Evolutionary conservation across 306 rosid species (phyloP), one percentile per base, ranked within the genome.

Genomic region (Vigna trinervia): DNA sequence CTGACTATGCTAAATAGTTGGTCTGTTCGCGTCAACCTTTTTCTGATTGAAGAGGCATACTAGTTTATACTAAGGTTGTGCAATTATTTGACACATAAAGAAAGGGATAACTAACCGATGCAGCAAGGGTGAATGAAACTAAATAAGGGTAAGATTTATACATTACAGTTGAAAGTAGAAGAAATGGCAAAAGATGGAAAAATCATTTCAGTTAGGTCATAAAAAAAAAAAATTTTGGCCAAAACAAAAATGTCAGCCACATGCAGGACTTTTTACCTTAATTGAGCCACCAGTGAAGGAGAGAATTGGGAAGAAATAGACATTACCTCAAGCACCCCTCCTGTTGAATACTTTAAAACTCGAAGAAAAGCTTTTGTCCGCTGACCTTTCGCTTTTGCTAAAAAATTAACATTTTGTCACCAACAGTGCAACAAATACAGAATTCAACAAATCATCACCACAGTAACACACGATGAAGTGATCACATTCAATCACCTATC

Each of bases 321-420:
- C 22, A 71, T 79, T 82, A 95, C 99, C 97, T 95, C 99, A 56
- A 94, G 86, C 79, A 89, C 97, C 73, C 99, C 99, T 78, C 97
- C 97, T 0, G 64, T 82, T 0, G 97, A 92, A 87, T 95, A 85
- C 78, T 95, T 95, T 36, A 95, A 76, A 79, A 95, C 99, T 75
- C 96, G 95, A 77, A 95, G 87, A 87, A 92, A 95, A 69, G 99
- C 96, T 88, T 92, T 92, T 23, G 93, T 89, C 81, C 88, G 86
- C 77, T 85, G 90, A 54, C 60, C 86, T 80, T 92, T 95, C 4
- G 78, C 32, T 86, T 95, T 89, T 39, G 86, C 99, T 95, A 85
- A 96, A 83, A 76, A 82, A 77, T 41, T 82, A 74, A 51, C 57
- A 72, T 20, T 59, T 5, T 43, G 53, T 81, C 81, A 79, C 69